Evolutionary conservation across 495 filamentous ascomycete genomes (phyloP), one percentile per base, ranked within the genome.

Genomic region (Oidiodendron maius): DNA sequence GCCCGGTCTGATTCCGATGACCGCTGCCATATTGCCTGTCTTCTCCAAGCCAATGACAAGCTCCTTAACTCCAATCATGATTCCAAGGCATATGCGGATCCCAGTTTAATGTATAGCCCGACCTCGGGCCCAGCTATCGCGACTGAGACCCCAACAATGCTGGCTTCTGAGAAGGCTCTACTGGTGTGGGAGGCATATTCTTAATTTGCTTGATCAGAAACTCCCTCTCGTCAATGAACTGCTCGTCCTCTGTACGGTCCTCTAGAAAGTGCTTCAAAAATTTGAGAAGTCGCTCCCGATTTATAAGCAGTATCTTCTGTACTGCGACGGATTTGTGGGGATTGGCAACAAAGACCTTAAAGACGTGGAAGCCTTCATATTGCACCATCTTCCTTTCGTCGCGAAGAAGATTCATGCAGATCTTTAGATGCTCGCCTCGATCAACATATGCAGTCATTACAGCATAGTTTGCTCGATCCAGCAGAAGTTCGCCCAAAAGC

Each of bases 261-360:
- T 95, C 91, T 21, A 97, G 69, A 64, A 99, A 99, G 48, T 83
- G 83, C 4, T 86, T 86, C 42, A 99, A 65, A 65, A 97, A 99
- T 55, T 78, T 82, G 42, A 97, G 68, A 9, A 99, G 71, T 52
- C 86, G 86, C 52, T 96, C 90, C 39, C 90, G 80, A 64, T 99
- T 99, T 72, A 94, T 96, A 52, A 96, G 80, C 46, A 99, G 66
- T 60, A 99, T 96, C 59, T 89, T 86, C 58, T 95, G 88, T 34
- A 99, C 94, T 9, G 88, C 86, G 45, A 88, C 76, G 22, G 88
- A 94, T 67, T 99, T 99, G 71, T 96, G 84, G 48, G 80, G 94
- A 62, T 99, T 97, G 40, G 94, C 94, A 40, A 97, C 93, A 68
- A 99, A 99, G 48, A 99, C 90, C 75, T 98, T 98, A 72, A 98